Base-by-base conservation (phyloP, 192 early-diverging fungal genomes). In the Entomortierella beljakovae region DNA sequence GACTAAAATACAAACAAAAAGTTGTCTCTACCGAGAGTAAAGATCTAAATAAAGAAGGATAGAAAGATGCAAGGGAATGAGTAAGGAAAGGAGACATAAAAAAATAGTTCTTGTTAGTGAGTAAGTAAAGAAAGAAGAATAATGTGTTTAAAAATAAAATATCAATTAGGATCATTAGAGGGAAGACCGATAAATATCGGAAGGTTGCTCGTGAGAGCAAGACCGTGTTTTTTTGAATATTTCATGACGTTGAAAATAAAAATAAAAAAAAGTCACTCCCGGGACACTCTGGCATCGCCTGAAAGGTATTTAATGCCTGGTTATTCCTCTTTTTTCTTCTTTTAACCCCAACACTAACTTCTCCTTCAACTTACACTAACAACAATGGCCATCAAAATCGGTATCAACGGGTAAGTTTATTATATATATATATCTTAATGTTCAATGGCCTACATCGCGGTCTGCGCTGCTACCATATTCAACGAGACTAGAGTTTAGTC, bases 401-500 rank as follows among this genome's bases (percentile, higher is more conserved):
- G 74, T 69, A 77, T 77, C 74, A 77, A 77, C 74, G 74, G 74
- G 74, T 77, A 77, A 16, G 74, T 77, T 0, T 40, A 46, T 33
- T n/a, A 29, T 38, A 33, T 13, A 11, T 33, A 16, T 51, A 40
- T 63, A 4, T 29, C 23, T 51, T 15, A 1, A n/a, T n/a, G n/a
- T n/a, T n/a, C n/a, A n/a, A n/a, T n/a, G n/a, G n/a, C n/a, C n/a
- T n/a, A n/a, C n/a, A n/a, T n/a, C n/a, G n/a, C n/a, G n/a, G n/a
- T n/a, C n/a, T n/a, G n/a, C n/a, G n/a, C 33, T 64, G n/a, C 37
- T 9, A 25, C 38, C 35, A 3, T 37, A 22, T 40, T 33, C 8
- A 42, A 31, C 29, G 2, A 22, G 22, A n/a, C 51, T 26, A 1
- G 32, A 51, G 16, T 0, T 33, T 38, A 53, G 6, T 53, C 51